phyloP scores from a whole-genome alignment of 495 filamentous ascomycete genomes.

The Trichoderma asperelloides region DNA sequence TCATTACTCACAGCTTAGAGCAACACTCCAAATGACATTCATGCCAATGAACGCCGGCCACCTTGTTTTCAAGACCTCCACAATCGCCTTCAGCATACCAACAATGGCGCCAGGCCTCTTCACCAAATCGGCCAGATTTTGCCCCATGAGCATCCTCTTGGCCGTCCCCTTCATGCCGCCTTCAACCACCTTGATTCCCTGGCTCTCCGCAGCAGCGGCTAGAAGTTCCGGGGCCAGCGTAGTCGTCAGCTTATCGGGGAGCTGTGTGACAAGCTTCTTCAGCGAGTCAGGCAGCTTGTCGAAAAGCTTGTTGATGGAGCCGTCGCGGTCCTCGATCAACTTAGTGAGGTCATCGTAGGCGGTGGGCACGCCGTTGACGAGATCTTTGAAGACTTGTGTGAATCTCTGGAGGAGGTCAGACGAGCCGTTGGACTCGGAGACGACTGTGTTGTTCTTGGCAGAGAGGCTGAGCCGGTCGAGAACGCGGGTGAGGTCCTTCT shows the following conservation, averaged over 20 bases:
- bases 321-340: slow-evolving; percentile 73
- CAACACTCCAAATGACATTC: slow-evolving; percentile 80
- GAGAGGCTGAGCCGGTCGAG: slow-evolving; percentile 74
- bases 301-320: slow-evolving; percentile 65
- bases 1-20: slow-evolving; percentile 70
- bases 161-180: slow-evolving; percentile 24
- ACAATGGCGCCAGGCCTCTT: slow-evolving; percentile 77
- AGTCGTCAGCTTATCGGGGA: slow-evolving; percentile 72
- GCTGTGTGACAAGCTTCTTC: slow-evolving; percentile 77
- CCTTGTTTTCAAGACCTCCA: slow-evolving; percentile 70
- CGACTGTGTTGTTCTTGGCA: slow-evolving; percentile 64
- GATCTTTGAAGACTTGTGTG: slow-evolving; percentile 78
- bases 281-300: slow-evolving; percentile 67
- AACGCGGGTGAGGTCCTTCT: slow-evolving; percentile 64
- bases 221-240: slow-evolving; percentile 70
- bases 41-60: slow-evolving; percentile 81
- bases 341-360: slow-evolving; percentile 81
- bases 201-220: slow-evolving; percentile 62
- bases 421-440: slow-evolving; percentile 73
- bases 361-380: slow-evolving; percentile 85
- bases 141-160: slow-evolving; percentile 30
- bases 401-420: slow-evolving; percentile 74
- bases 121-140: slow-evolving; percentile 64
- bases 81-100: slow-evolving; percentile 72
- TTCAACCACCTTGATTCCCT: slow-evolving; percentile 43